These are phyloP conservation scores for Blastobotrys muscicola DNA, from an alignment of 805 yeast genomes.

Conservation along the genomic window DNA sequence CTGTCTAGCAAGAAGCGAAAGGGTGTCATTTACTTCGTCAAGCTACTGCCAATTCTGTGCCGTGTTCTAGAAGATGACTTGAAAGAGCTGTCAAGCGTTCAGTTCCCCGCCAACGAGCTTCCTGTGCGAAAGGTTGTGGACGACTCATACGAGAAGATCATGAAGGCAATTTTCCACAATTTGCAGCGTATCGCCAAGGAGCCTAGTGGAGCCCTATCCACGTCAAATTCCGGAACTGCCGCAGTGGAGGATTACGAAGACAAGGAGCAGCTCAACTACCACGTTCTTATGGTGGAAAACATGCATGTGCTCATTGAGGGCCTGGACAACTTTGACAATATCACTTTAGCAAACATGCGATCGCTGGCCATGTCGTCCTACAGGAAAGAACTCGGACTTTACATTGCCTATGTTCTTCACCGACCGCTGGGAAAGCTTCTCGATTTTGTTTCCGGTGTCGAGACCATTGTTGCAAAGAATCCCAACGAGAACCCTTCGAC, in stretches of 20 bases:
- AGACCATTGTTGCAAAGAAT: slow-evolving; percentile 36
- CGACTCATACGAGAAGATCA: slow-evolving; percentile 24
- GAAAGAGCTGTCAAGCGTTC: slow-evolving; percentile 5
- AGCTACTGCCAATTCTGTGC: slow-evolving; percentile 40
- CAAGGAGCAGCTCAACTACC: slow-evolving; percentile 32
- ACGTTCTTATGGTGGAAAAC: slow-evolving; percentile 44
- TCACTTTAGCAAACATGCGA: slow-evolving; percentile 5
- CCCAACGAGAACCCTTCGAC: slow-evolving; percentile 38
- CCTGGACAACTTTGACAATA: slow-evolving; percentile 14
- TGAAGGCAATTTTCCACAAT: slow-evolving; percentile 25
- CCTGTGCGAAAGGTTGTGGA: slow-evolving; percentile 17
- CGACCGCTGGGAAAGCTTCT: slow-evolving; percentile 59
- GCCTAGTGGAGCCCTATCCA: slow-evolving; percentile 10
- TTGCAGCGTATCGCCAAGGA: slow-evolving; percentile 24
- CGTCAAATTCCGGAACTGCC: slow-evolving; percentile 12
- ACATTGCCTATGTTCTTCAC: slow-evolving; percentile 38
- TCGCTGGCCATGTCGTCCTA: slow-evolving; percentile 12
- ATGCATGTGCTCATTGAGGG: slow-evolving; percentile 41
- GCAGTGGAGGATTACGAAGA: slow-evolving; percentile 20
- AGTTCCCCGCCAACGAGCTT: slow-evolving; percentile 1
- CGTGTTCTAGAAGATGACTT: slow-evolving; percentile 30
- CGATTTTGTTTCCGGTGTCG: slow-evolving; percentile 56
- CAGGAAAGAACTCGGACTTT: slow-evolving; percentile 26
- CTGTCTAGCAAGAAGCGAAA: slow-evolving; percentile 30
- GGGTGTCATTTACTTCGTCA: slow-evolving; percentile 37